Base-by-base conservation (phyloP, 768 basidiomycete genomes). In the Epithele typhae region DNA sequence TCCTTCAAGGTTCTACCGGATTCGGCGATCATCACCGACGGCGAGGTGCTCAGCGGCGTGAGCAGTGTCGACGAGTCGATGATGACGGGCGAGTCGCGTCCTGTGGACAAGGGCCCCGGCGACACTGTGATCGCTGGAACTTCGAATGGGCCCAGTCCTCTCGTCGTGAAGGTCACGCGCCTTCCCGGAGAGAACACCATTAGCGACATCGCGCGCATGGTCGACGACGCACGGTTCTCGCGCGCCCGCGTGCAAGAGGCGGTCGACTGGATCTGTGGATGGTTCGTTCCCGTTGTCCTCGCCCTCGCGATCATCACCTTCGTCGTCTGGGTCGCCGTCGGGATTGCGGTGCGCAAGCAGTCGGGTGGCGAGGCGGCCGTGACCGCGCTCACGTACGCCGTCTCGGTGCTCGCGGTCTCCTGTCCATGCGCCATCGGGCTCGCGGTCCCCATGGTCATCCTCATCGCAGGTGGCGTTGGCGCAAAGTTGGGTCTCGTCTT, bases 361-460 rank as follows among this genome's bases (percentile, higher is more conserved):
- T 35, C 55, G 7, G 24, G 49, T 4, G 58, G 58, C 11, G 39
- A 54, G 12, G 65, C 70, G 3, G 59, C 54, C 3, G 60, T 69
- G 30, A 49, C 54, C 37, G 71, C 75, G 5, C 59, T 81, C 42
- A 72, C 73, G 30, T 79, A 79, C 53, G 71, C 72, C 4, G 72
- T 81, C 49, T 69, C 76, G 12, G 69, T 73, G 11, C 61, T 79
- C 11, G 75, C 77, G 10, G 68, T 79, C 21, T 73, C 72, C 14
- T 79, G 78, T 56, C 79, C 78, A 0, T 81, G 78, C 54, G 76
- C 67, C 17, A 59, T 70, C 24, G 63, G 62, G 21, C 59, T 65
- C 32, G 69, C 65, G 19, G 67, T 67, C 17, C 64, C 66, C 2
- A 67, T 67, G 66, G 64, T 67, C 17, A 60, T 65, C 9, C 61